Evolutionary conservation across 1,284 basidiomycete species (phyloP).

Genomic region (Hypsizygus ulmarius): DNA sequence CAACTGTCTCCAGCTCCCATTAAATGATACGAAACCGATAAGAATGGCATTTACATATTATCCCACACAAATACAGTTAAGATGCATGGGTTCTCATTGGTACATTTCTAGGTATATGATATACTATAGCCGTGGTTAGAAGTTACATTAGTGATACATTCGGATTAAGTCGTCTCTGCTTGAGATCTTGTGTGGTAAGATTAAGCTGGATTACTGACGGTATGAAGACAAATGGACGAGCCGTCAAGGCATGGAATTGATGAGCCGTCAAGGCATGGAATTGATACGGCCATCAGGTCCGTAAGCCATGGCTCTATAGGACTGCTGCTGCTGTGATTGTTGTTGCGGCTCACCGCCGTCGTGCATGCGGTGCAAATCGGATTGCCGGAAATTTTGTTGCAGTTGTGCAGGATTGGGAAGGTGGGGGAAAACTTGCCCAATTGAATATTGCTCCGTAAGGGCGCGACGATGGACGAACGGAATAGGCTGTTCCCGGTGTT

Average conservation of each 20-base stretch:
- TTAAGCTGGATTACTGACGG: conserved; percentile 19
- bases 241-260: conserved; percentile 16
- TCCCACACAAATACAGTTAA: no score
- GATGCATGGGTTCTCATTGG: not conserved
- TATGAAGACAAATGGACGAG: conserved; percentile 3
- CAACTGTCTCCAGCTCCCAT: no score
- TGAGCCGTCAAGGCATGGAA: conserved; percentile 30
- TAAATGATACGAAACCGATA: not conserved
- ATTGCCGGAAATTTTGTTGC: conserved; percentile 36
- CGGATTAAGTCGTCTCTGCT: conserved; percentile 10
- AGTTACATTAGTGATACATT: conserved; percentile 28
- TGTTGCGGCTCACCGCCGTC: conserved; percentile 25
- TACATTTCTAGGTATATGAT: conserved; percentile 29
- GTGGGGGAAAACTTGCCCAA: conserved; percentile 40
- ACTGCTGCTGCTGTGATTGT: conserved; percentile 16
- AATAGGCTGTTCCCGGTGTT: conserved; percentile 26
- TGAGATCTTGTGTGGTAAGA: conserved; percentile 14
- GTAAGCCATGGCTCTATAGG: conserved; percentile 30
- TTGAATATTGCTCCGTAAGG: conserved; percentile 49
- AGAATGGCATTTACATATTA: conserved; percentile 4
- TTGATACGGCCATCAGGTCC: conserved; percentile 39
- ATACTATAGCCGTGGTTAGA: conserved; percentile 18
- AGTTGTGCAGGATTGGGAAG: conserved; percentile 37
- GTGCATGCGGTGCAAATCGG: conserved; percentile 42
- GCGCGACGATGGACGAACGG: conserved; percentile 43